phyloP scores from a whole-genome alignment of 2,329 filamentous ascomycete genomes.

The Pseudogymnoascus sp. region DNA sequence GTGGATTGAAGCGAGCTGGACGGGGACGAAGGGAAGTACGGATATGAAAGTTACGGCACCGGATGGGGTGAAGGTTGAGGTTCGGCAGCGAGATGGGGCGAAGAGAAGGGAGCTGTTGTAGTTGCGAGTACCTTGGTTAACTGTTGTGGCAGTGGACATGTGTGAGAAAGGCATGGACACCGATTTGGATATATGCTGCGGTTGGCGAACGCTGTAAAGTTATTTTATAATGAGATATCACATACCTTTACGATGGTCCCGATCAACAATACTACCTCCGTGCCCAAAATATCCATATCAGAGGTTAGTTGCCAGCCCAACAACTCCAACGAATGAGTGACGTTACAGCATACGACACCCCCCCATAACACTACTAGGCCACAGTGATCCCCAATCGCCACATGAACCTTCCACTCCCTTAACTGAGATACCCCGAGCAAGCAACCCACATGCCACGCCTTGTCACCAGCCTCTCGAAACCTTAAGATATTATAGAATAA shows the following conservation, averaged over 20 bases:
- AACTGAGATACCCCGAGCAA: background rate
- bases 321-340: background rate
- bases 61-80: background rate
- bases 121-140: background rate
- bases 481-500: background rate
- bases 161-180: background rate
- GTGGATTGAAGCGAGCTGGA: background rate
- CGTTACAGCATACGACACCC: too few relatives aligned
- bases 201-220: too few relatives aligned
- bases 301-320: too few relatives aligned
- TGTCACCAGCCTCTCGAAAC: background rate
- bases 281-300: too few relatives aligned
- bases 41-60: background rate
- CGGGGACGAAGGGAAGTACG: background rate
- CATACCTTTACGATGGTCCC: background rate
- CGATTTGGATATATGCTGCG: background rate
- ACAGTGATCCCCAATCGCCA: too few relatives aligned
- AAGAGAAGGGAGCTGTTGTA: slow-evolving; percentile 1
- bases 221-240: background rate
- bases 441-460: background rate
- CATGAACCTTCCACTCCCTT: too few relatives aligned
- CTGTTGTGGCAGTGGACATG: background rate
- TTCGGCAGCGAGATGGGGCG: background rate
- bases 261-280: background rate
- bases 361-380: too few relatives aligned